phyloP scores from a whole-genome alignment of 2,329 filamentous ascomycete species.

The Aspergillus fumigatus region DNA sequence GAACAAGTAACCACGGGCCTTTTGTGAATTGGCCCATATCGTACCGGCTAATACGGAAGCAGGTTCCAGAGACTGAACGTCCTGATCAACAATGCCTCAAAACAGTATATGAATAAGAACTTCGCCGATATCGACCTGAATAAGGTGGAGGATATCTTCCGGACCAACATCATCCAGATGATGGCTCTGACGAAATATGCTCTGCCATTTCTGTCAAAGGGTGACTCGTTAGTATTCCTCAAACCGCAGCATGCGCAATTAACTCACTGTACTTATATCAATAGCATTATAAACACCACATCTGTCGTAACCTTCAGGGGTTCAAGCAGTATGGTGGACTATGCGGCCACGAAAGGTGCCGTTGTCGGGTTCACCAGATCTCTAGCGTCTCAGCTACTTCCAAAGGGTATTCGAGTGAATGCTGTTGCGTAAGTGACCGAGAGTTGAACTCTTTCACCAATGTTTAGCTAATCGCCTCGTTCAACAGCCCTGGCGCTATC shows the following conservation, averaged over 20 bases:
- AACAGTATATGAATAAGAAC: slow-evolving; percentile 52
- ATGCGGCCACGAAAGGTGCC: slow-evolving; percentile 55
- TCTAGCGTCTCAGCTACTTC: slow-evolving; percentile 50
- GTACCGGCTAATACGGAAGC: background rate
- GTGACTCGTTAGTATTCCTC: slow-evolving; percentile 37
- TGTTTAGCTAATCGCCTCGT: background rate
- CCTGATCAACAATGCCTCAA: slow-evolving; percentile 57
- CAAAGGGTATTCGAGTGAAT: slow-evolving; percentile 56
- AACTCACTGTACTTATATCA: background rate
- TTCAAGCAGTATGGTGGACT: slow-evolving; percentile 50
- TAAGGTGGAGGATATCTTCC: slow-evolving; percentile 53
- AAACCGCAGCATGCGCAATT: background rate
- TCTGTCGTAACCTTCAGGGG: slow-evolving; percentile 54
- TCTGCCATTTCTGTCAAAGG: slow-evolving; percentile 51
- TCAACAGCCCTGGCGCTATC: slow-evolving; percentile 23
- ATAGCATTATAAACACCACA: slow-evolving; percentile 54
- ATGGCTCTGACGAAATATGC: slow-evolving; percentile 58
- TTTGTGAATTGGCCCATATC: background rate
- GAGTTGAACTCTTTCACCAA: background rate
- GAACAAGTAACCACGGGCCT: slow-evolving; percentile 33
- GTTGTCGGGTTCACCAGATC: slow-evolving; percentile 54
- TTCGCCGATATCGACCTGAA: slow-evolving; percentile 53
- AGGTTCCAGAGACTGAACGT: slow-evolving; percentile 39
- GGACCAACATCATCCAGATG: slow-evolving; percentile 54
- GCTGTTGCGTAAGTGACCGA: slow-evolving; percentile 30